phyloP scores from a whole-genome alignment of 2,329 filamentous ascomycete genomes.

The Proliferodiscus dingleyae region DNA sequence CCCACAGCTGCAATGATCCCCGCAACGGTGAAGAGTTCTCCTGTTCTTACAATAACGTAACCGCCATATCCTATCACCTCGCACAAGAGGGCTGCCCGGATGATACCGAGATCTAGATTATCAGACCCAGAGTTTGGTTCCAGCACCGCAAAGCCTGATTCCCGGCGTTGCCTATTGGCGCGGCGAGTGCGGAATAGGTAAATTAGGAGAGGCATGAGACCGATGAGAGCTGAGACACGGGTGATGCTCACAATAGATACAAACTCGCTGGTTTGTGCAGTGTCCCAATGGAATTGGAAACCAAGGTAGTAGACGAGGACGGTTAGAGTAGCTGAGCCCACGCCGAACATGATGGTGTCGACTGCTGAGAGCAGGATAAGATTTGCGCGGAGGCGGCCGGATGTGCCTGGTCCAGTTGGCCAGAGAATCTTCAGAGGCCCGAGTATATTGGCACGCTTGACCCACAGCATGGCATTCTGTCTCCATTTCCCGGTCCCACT shows the following conservation, averaged over 20 bases:
- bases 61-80: conserved; percentile 73
- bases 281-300: conserved; percentile 76
- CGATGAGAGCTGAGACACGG: conserved; percentile 70
- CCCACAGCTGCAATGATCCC: conserved; percentile 73
- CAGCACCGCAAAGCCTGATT: conserved; percentile 57
- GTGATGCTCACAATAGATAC: conserved; percentile 71
- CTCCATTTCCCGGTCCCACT: conserved; percentile 12
- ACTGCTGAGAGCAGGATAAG: conserved; percentile 74
- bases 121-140: conserved; percentile 58
- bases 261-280: conserved; percentile 73
- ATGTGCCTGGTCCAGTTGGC: conserved; percentile 62
- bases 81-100: conserved; percentile 69
- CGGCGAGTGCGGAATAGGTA: conserved; percentile 58
- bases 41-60: conserved; percentile 61
- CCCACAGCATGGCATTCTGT: conserved; percentile 13
- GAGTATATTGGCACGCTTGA: conserved; percentile 60
- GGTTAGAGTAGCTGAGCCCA: conserved; percentile 75
- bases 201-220: conserved; percentile 71
- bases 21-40: conserved; percentile 62
- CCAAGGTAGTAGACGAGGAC: conserved; percentile 81
- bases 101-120: conserved; percentile 68
- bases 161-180: conserved; percentile 30
- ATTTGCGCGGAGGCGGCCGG: conserved; percentile 65
- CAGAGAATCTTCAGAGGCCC: conserved; percentile 73
- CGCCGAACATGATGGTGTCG: conserved; percentile 77